Base-by-base conservation (phyloP, 148 eudicot species). In the Persicaria tinctoria region DNA sequence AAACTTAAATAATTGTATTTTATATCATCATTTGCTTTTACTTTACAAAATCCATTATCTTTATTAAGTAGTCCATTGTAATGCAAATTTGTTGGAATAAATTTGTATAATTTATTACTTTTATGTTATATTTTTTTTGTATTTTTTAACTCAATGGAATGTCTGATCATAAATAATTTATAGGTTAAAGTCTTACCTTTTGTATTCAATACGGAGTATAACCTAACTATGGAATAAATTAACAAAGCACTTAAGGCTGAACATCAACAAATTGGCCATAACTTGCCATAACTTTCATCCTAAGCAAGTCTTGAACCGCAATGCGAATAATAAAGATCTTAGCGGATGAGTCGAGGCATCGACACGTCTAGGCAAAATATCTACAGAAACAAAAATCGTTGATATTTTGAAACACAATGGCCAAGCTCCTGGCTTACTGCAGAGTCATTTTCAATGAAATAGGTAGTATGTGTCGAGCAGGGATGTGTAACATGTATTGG, bases 371-470 rank as follows among this genome's bases (percentile, higher is more conserved):
- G 18, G 70, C 44, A 13, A 66, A 66, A 66, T 66, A 66, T 66
- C 48, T 41, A 4, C 8, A 41, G 27, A 23, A 23, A 4, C 8
- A 41, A 10, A 66, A 13, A 66, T 66, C 70, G 47, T 44, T 14
- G 70, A 66, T 66, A 66, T 66, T 66, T 66, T 66, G 48, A 13
- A 41, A 3, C 70, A 66, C 17, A 66, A 66, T 41, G 64, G 38
- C 2, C 20, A 59, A 18, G 64, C 20, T 17, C 64, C 38, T 59
- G 64, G 32, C 20, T 17, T 32, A 12, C 20, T 27, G 32, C 18
- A 66, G n/a, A 63, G 46, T 66, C 70, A 66, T 41, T 41, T 66
- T 66, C 63, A 46, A 66, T 38, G 46, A 47, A 44, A 66, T 63
- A 23, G 45, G 68, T 62, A 27, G 44, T 13, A 62, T 64, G 38